Evolutionary conservation across 192 early-diverging fungal species (phyloP), one percentile per base, ranked within the genome.

Genomic region (Helicostylum pulchrum): DNA sequence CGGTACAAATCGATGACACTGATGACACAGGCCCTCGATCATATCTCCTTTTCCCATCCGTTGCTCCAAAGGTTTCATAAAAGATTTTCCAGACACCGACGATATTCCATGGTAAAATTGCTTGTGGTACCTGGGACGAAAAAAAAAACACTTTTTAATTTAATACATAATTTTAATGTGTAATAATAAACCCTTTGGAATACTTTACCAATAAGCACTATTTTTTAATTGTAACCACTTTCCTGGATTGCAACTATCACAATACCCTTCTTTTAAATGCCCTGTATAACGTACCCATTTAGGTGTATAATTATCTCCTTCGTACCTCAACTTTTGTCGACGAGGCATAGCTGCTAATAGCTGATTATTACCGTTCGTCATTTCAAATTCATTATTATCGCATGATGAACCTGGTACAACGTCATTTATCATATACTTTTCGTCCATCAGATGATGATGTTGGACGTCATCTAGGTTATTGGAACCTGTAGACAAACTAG

Each of bases 141-240:
- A 26, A 20, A 12, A 43, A 20, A 11, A 26, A 34, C 39, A 64
- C 15, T 62, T 62, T 19, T 61, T 61, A 45, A 12, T 43, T 26
- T 20, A 14, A 15, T 46, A 10, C 15, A 7, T 23, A 48, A 30
- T 39, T 46, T 21, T 14, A 21, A n/a, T 31, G 6, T 30, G 12
- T 36, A 49, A 14, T 46, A 39, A 45, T 36, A 54, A 65, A 34
- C 70, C 26, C 26, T 26, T 26, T 26, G 2, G 0, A 26, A 26
- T 2, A 26, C 26, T 26, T 64, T 69, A 88, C 92, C 92, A 94
- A 62, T 83, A 94, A 7, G 92, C 92, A 62, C 88, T 90, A 74
- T 94, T 94, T 65, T 92, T 94, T 23, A 94, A 80, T 71, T 94
- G 91, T 48, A 94, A 78, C 90, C 91, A 94, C 62, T 90, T 91